Evolutionary conservation across 148 eudicot species (phyloP), one percentile per base, ranked within the genome.

Genomic region (Pouteria glomerata): DNA sequence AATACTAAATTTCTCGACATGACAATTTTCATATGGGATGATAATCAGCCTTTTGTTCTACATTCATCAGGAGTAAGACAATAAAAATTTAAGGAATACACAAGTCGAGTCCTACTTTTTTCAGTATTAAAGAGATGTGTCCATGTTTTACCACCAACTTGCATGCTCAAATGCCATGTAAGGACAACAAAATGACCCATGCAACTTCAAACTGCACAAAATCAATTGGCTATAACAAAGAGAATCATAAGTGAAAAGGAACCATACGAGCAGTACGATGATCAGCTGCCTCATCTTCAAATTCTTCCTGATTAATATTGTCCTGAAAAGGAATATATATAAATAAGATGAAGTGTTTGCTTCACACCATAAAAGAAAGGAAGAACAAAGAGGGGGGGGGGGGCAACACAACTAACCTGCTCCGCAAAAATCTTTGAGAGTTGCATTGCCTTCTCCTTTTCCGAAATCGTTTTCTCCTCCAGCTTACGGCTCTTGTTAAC

Each of bases 371-470:
- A 73, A 19, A 53, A 23, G 26, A 26, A 6, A 15, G 30, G 65
- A 50, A 15, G 30, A 73, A 73, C 52, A 35, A 21, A 42, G 8
- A 56, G 13, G 29, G 3, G 18, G 3, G 13, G 19, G 13, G 51
- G 48, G 29, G 31, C 30, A 8, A 66, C 33, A 48, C 15, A 57
- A 73, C 30, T 42, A 59, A 92, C 97, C 93, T 91, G 98, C 87
- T 95, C 98, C 76, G 86, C 96, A 39, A 95, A 85, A 48, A 88
- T 78, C 86, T 79, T 95, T 19, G 96, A 91, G 33, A 82, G 84
- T 76, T 79, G 88, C 83, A 87, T 68, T n/a, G 96, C 97, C 73
- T 88, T 95, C 85, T 82, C 87, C 83, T 83, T 89, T 48, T 86
- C 98, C 27, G 74, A 73, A 48, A 57, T 87, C 76, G 61, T 84